These are phyloP conservation scores for Capillidium rhysosporum DNA, from an alignment of 371 early-diverging fungal genomes.

Conservation along the genomic window DNA sequence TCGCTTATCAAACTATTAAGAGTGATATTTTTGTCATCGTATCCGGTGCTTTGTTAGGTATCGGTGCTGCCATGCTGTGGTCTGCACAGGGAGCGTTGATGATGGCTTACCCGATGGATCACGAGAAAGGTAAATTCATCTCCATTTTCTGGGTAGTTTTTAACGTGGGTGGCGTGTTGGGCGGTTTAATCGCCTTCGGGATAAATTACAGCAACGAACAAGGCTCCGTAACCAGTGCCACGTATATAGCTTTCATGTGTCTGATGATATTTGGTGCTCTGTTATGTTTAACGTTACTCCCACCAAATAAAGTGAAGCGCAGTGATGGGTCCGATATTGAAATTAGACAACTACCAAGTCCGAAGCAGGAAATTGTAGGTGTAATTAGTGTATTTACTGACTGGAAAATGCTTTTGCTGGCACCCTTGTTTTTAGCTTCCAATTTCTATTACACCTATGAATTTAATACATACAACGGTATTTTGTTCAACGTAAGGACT, in stretches of 20 bases:
- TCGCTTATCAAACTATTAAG: constrained; percentile 23
- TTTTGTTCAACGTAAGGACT: constrained; percentile 32
- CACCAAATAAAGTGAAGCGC: constrained; percentile 31
- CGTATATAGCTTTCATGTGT: constrained; percentile 39
- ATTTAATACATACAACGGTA: constrained; percentile 23
- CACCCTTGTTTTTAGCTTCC: constrained; percentile 49
- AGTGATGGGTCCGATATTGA: constrained; percentile 37
- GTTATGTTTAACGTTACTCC: constrained; percentile 25
- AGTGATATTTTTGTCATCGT: constrained; percentile 22
- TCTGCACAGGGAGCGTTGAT: constrained; percentile 64
- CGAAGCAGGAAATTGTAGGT: constrained; percentile 26
- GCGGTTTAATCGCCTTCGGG: constrained; percentile 42
- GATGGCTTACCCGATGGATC: constrained; percentile 56
- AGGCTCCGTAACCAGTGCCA: constrained; percentile 14
- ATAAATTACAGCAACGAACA: constrained; percentile 30
- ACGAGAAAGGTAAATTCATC: constrained; percentile 52
- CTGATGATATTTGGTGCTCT: constrained; percentile 35
- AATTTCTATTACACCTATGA: constrained; percentile 62
- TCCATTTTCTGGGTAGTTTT: constrained; percentile 68
- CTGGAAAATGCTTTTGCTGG: constrained; percentile 29
- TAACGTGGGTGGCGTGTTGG: constrained; percentile 42
- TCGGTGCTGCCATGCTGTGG: constrained; percentile 39
- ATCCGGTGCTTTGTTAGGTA: constrained; percentile 38
- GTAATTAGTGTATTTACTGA: constrained; percentile 37
- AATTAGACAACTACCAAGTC: constrained; percentile 20